phyloP scores from a whole-genome alignment of 2,329 filamentous ascomycete species.

The Fulvia fulva region DNA sequence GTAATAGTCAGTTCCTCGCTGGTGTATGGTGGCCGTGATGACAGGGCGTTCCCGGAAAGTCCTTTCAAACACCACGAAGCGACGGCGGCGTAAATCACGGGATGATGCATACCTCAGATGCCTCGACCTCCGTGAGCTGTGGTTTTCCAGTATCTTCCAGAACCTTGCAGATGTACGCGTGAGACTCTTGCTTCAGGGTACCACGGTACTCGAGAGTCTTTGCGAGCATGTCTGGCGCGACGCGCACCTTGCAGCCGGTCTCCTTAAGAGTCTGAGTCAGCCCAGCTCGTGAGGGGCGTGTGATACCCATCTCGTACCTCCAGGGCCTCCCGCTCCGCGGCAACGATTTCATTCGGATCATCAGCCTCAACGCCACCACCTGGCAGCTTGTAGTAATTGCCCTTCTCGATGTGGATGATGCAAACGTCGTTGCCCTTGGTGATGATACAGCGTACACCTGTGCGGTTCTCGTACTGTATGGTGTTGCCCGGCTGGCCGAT shows the following conservation, averaged over 20 bases:
- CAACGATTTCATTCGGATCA: conserved; percentile 2
- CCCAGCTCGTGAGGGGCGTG: too few species aligned
- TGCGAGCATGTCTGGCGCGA: conserved; percentile 2
- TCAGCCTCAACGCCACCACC: conserved; percentile 10
- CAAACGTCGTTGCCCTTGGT: conserved; percentile 1
- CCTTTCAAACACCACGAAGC: too few species aligned
- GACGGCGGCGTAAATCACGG: too few species aligned
- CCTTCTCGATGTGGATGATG: conserved; percentile 9
- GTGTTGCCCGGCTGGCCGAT: not conserved
- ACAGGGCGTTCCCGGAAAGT: too few species aligned
- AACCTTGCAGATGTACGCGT: conserved; percentile 3
- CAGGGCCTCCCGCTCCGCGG: conserved; percentile 6
- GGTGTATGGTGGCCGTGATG: too few species aligned
- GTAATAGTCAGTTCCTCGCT: too few species aligned
- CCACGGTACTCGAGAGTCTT: conserved; percentile 3
- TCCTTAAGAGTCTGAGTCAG: too few species aligned
- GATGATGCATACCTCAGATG: not conserved
- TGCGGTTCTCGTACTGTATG: conserved; percentile 1
- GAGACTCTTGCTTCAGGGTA: conserved; percentile 1
- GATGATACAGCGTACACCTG: conserved; percentile 10
- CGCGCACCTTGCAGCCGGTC: conserved; percentile 9
- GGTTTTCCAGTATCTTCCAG: conserved; percentile 4
- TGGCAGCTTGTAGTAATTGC: conserved; percentile 15
- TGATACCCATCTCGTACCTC: too few species aligned
- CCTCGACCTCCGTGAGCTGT: conserved; percentile 1